These are phyloP conservation scores for Xenoacremonium recifei DNA, from an alignment of 2,329 filamentous ascomycete genomes.

Conservation along the genomic window DNA sequence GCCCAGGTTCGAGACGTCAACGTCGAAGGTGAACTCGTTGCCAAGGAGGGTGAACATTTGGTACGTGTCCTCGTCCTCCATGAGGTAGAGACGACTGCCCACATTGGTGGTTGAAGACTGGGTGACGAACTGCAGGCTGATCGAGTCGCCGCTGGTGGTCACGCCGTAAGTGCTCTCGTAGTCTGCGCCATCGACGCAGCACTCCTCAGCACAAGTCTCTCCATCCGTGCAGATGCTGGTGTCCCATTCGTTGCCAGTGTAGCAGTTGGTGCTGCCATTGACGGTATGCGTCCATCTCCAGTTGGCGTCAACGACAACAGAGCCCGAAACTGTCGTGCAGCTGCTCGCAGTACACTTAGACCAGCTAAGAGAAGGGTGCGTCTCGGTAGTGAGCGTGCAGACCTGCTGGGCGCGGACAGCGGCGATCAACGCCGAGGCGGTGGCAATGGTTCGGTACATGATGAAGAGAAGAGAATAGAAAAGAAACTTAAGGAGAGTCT, in stretches of 20 bases:
- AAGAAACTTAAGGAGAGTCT: neutral
- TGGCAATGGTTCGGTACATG: constrained; percentile 30
- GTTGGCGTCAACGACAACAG: constrained; percentile 58
- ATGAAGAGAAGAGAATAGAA: constrained; percentile 11
- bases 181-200: constrained; percentile 53
- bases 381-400: constrained; percentile 47
- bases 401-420: constrained; percentile 45
- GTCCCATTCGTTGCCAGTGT: constrained; percentile 51
- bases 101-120: constrained; percentile 46
- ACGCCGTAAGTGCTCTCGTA: constrained; percentile 54
- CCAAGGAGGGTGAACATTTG: constrained; percentile 63
- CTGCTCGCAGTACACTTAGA: constrained; percentile 50
- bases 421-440: constrained; percentile 27
- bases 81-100: constrained; percentile 61
- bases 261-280: constrained; percentile 52
- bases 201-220: constrained; percentile 45
- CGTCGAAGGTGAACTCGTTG: constrained; percentile 71
- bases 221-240: constrained; percentile 38
- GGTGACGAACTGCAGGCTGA: constrained; percentile 59
- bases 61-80: constrained; percentile 61
- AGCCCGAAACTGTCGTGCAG: constrained; percentile 49
- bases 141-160: constrained; percentile 47
- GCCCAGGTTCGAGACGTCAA: constrained; percentile 65
- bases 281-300: constrained; percentile 59
- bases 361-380: constrained; percentile 53